Evolutionary conservation across 768 basidiomycete species (phyloP).

Genomic region (Lentinula sp.): DNA sequence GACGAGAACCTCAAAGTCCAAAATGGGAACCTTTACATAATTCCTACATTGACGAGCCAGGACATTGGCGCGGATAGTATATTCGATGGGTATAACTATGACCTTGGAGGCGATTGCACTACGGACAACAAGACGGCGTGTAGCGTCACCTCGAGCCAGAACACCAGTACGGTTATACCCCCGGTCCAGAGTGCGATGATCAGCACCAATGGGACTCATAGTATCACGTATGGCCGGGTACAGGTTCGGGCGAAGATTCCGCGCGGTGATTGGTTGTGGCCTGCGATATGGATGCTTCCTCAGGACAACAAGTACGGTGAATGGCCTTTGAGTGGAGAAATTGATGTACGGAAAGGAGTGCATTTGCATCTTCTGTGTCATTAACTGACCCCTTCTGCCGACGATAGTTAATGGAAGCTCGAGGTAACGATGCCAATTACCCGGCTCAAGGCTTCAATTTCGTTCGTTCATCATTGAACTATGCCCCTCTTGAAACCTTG

Average conservation of each 20-base stretch:
- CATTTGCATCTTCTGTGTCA: slow-evolving; percentile 18
- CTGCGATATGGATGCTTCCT: slow-evolving; percentile 67
- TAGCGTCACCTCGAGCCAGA: slow-evolving; percentile 29
- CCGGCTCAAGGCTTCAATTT: slow-evolving; percentile 51
- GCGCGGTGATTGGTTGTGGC: slow-evolving; percentile 45
- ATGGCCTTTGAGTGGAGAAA: slow-evolving; percentile 54
- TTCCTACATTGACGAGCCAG: slow-evolving; percentile 74
- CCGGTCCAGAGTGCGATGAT: slow-evolving; percentile 76
- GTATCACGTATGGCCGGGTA: slow-evolving; percentile 25
- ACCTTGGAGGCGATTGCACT: slow-evolving; percentile 60
- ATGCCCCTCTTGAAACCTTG: slow-evolving; percentile 47
- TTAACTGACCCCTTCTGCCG: slow-evolving; percentile 30
- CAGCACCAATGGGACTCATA: slow-evolving; percentile 55
- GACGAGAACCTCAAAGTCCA: slow-evolving; percentile 60
- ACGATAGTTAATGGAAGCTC: slow-evolving; percentile 41
- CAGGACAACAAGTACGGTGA: slow-evolving; percentile 55
- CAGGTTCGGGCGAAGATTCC: slow-evolving; percentile 54
- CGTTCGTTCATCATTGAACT: slow-evolving; percentile 59
- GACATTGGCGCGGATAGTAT: slow-evolving; percentile 30
- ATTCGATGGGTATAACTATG: slow-evolving; percentile 55
- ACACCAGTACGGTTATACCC: slow-evolving; percentile 50
- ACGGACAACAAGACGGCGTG: slow-evolving; percentile 4
- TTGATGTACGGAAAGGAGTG: slow-evolving; percentile 29
- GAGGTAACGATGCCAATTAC: slow-evolving; percentile 57
- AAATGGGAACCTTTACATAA: slow-evolving; percentile 68